Base-by-base conservation (phyloP, 2,329 filamentous ascomycete species). In the Aspergillus pseudotamarii region DNA sequence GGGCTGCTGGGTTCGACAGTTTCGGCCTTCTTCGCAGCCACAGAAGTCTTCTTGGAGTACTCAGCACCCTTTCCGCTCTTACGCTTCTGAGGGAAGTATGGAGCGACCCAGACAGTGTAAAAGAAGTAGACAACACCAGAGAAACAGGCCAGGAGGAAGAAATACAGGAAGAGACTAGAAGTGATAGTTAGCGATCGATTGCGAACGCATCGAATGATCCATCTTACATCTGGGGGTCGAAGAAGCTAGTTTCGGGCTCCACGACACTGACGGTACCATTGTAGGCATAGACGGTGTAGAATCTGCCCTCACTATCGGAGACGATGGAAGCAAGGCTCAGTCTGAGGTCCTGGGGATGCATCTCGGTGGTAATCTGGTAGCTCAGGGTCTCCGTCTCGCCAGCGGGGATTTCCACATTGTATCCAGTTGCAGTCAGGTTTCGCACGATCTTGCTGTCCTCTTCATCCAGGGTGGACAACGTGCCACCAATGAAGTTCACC, bases 61-160 rank as follows among this genome's bases (percentile, higher is more conserved):
- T 51, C 48, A 34, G 48, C 16, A 66, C 82, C 82, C 78, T 87
- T 87, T 71, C 83, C 84, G 62, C 83, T 78, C 66, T 84, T 83
- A 73, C 82, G 83, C 80, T 88, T 89, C 85, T 97, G 93, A 56
- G 95, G 94, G 85, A 98, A 97, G 76, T 99, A 91, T 16, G 93
- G 90, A 73, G 93, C 92, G 81, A 99, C 91, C 93, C 94, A 98
- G 74, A 94, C 96, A 84, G 91, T 95, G 88, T 99, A 99, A 82
- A 97, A 93, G 81, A 97, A 97, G 88, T 94, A 97, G 77, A 91
- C 87, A 59, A 90, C 93, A 66, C 91, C 93, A 68, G 82, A 88
- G 77, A 96, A 96, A 67, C 85, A 87, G 66, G 86, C 89, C 59
- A 90, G 84, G 72, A 99, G 91, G 84, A 98, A 89, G 77, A 97